A percentile compares a stretch with the other conserved stretches of the same genome.
Evolutionary conservation across 176 grass and related monocot species (phyloP).

Genomic region (Oryza longistaminata): DNA sequence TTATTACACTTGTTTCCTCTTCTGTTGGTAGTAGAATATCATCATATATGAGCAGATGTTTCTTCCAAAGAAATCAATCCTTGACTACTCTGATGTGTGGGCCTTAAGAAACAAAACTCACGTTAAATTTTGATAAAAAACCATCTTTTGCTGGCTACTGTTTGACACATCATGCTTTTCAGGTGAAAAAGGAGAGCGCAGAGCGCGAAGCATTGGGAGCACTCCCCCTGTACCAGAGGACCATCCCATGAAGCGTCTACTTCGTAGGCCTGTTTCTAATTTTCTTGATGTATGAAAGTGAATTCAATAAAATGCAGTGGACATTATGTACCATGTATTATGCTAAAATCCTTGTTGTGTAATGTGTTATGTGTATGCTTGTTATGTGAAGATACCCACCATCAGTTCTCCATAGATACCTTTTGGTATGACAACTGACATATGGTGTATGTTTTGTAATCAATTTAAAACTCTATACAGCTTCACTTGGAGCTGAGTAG

Average conservation of each 20-base stretch:
- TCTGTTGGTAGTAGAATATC: not conserved
- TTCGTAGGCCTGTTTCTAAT: not conserved
- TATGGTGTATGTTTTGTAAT: not conserved
- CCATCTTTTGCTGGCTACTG: not conserved
- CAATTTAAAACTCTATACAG: not conserved
- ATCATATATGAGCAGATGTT: not conserved
- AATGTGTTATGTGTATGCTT: not conserved
- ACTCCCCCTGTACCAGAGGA: constrained; percentile 77
- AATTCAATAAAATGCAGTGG: constrained; percentile 36
- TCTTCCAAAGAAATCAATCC: not conserved
- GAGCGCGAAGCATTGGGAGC: constrained; percentile 80
- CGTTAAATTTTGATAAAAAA: not conserved
- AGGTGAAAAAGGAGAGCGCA: constrained; percentile 76
- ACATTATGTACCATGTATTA: not conserved
- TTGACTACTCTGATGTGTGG: not conserved
- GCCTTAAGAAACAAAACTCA: not conserved
- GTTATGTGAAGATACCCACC: not conserved
- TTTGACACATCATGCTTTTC: constrained; percentile 20
- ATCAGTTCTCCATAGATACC: not conserved
- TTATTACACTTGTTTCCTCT: constrained; percentile 6
- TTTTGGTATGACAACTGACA: not conserved
- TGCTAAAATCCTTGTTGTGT: not conserved
- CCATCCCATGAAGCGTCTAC: constrained; percentile 52
- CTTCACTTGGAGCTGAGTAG: not conserved
- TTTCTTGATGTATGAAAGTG: constrained; percentile 19